Conservation (phyloP, 257 asterid genomes). For the Hygrophila difformis region DNA sequence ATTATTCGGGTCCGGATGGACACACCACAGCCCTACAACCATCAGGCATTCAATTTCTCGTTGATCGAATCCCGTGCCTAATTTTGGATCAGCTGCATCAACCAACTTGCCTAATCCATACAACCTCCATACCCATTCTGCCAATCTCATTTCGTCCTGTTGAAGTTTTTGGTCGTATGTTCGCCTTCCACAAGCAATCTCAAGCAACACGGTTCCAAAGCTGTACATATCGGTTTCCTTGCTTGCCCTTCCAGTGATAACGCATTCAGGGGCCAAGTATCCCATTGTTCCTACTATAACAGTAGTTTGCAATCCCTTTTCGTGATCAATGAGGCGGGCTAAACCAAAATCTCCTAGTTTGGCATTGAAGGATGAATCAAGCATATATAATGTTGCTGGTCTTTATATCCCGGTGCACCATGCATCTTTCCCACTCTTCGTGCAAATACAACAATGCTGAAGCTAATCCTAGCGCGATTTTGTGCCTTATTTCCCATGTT, state of each 20-base stretch:
- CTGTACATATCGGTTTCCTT: conserved; percentile 30
- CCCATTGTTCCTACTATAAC: conserved; percentile 25
- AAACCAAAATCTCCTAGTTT: conserved; percentile 29
- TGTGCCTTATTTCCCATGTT: conserved; percentile 16
- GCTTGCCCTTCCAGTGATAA: conserved; percentile 20
- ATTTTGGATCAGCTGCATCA: conserved; percentile 14
- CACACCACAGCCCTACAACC: conserved; percentile 32
- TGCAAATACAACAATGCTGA: conserved; percentile 25
- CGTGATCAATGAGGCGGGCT: conserved; percentile 22
- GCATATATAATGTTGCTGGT: conserved; percentile 28
- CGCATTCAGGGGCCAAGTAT: conserved; percentile 24
- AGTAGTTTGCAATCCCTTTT: conserved; percentile 17
- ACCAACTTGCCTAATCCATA: conserved; percentile 19
- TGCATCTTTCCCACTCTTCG: conserved; percentile 30
- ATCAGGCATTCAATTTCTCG: conserved; percentile 15
- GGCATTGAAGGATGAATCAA: conserved; percentile 25
- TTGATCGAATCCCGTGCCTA: not conserved
- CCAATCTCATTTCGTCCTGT: not conserved
- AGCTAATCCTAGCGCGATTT: conserved; percentile 21
- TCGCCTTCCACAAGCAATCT: conserved; percentile 24
- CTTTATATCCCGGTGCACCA: conserved; percentile 27
- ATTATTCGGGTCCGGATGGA: conserved; percentile 16
- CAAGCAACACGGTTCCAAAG: conserved; percentile 26
- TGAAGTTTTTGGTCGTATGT: not conserved
- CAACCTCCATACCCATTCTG: conserved; percentile 22